Percentiles rank a stretch among this genome's conserved stretches.
phyloP scores from a whole-genome alignment of 2,329 filamentous ascomycete genomes.

The Clathrospora elynae region DNA sequence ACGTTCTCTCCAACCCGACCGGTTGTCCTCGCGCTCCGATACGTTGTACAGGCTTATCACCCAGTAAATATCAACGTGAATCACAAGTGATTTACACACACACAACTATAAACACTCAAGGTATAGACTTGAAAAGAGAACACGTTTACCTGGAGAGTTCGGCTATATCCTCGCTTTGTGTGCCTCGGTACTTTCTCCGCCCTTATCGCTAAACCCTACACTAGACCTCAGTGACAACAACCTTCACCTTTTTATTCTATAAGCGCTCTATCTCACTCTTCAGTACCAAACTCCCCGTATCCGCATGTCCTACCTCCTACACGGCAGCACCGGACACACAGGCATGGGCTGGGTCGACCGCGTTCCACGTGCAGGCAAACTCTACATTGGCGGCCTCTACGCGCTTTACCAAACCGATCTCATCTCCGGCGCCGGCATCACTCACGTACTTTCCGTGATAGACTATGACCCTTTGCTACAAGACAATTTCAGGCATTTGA shows the following conservation, averaged over 20 bases:
- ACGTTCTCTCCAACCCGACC: no score
- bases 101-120: no score
- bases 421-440: conserved; percentile 38
- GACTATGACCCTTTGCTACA: conserved; percentile 40
- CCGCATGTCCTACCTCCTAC: conserved; percentile 40
- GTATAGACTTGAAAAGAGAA: no score
- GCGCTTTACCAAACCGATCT: conserved; percentile 50
- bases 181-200: conserved; percentile 8
- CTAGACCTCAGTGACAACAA: background rate
- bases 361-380: conserved; percentile 41
- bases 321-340: conserved; percentile 38
- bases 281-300: background rate
- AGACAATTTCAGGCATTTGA: conserved; percentile 34
- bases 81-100: background rate
- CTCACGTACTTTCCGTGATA: conserved; percentile 41
- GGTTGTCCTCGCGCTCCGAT: no score
- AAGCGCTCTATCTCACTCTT: no score
- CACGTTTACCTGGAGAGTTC: background rate
- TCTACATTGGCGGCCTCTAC: conserved; percentile 52
- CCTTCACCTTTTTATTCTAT: background rate
- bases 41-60: no score
- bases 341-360: conserved; percentile 49
- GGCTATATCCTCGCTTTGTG: background rate
- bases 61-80: background rate
- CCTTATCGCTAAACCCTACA: background rate